Evolutionary conservation across 1,139 yeast species (phyloP).

Genomic region (Nakaseomyces kungkrabaensis): DNA sequence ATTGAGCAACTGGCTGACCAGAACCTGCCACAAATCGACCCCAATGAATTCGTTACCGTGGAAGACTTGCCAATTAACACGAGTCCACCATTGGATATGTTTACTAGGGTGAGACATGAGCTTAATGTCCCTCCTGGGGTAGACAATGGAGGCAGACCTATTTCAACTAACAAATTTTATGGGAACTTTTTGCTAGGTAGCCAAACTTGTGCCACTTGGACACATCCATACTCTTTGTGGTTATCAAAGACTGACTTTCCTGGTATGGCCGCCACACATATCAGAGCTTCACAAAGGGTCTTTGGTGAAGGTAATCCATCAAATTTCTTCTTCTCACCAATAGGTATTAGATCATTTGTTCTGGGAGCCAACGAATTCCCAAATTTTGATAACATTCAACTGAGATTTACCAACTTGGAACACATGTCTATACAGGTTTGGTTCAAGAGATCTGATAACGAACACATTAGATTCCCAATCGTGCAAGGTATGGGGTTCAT

Average conservation of each 20-base stretch:
- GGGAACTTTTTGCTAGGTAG: conserved; percentile 62
- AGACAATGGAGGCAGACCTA: conserved; percentile 37
- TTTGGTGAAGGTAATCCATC: conserved; percentile 31
- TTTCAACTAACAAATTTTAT: conserved; percentile 76
- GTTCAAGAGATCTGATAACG: conserved; percentile 19
- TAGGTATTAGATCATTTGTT: conserved; percentile 29
- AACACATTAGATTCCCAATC: conserved; percentile 29
- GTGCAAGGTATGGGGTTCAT: conserved; percentile 68
- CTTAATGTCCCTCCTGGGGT: conserved; percentile 42
- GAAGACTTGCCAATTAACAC: background rate
- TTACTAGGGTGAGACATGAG: conserved; percentile 25
- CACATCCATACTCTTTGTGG: conserved; percentile 79
- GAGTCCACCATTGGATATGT: conserved; percentile 1
- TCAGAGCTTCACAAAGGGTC: conserved; percentile 47
- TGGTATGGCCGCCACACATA: conserved; percentile 63
- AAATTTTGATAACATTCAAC: conserved; percentile 13
- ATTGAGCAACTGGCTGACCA: background rate
- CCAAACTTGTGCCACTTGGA: conserved; percentile 59
- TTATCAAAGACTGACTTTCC: conserved; percentile 36
- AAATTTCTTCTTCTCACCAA: conserved; percentile 26
- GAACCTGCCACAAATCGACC: background rate
- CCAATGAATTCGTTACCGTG: background rate
- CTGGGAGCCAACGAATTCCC: conserved; percentile 30
- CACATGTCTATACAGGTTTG: conserved; percentile 28
- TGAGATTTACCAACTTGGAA: conserved; percentile 25